These are phyloP conservation scores for Epipyxis sp. DNA, from an alignment of 108 stramenopile species.

Conservation along the genomic window DNA sequence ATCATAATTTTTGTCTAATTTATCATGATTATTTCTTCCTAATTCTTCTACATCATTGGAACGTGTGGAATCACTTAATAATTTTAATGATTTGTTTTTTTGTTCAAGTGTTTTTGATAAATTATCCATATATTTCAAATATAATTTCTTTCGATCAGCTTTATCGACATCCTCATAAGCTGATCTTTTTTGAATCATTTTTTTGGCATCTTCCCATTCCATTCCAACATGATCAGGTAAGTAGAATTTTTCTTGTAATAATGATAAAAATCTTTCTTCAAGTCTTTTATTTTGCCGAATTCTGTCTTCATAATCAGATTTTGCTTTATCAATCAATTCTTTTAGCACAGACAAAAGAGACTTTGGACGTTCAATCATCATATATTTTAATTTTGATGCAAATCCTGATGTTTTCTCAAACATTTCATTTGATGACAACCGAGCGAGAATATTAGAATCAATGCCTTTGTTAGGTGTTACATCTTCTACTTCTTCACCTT, in stretches of 20 bases:
- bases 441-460: too few relatives aligned
- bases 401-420: too few relatives aligned
- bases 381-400: too few relatives aligned
- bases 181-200: constrained; percentile 38
- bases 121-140: background rate
- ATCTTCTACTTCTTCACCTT: constrained; percentile 5
- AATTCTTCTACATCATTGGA: too few relatives aligned
- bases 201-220: constrained; percentile 46
- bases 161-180: constrained; percentile 22
- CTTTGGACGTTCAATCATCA: too few relatives aligned
- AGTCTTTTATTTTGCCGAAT: constrained; percentile 36
- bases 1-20: too few relatives aligned
- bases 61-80: too few relatives aligned
- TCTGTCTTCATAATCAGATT: constrained; percentile 42
- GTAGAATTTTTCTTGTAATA: constrained; percentile 52
- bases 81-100: too few relatives aligned
- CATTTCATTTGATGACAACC: too few relatives aligned
- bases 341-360: too few relatives aligned
- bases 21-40: too few relatives aligned
- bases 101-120: background rate
- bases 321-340: constrained; percentile 43
- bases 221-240: constrained; percentile 54
- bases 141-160: constrained; percentile 4
- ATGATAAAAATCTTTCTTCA: constrained; percentile 38
- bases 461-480: background rate